Conservation (phyloP, 2,329 filamentous ascomycete species). For the Fusarium denticulatum region DNA sequence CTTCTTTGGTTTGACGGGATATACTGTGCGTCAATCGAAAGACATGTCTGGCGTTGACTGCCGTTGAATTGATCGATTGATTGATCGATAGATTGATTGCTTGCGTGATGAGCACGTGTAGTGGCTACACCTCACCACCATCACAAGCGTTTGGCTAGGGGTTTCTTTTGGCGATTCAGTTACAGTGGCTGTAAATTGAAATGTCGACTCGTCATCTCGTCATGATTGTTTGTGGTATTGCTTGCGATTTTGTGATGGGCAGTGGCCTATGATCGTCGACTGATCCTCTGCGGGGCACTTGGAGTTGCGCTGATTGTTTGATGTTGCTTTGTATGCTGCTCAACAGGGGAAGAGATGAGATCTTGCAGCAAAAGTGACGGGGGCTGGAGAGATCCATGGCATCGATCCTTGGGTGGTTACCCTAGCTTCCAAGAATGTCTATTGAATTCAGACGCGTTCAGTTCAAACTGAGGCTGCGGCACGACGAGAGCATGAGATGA, state of each 20-base stretch:
- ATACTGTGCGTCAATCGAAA: conserved; percentile 23
- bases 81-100: conserved; percentile 10
- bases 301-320: not conserved
- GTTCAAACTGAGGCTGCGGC: conserved; percentile 22
- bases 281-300: conserved; percentile 26
- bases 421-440: conserved; percentile 9
- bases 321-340: conserved; percentile 5
- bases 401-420: conserved; percentile 16
- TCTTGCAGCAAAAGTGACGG: conserved; percentile 22
- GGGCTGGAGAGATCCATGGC: conserved; percentile 19
- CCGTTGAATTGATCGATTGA: conserved; percentile 18
- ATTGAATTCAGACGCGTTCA: not conserved
- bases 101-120: conserved; percentile 25
- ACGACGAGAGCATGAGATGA: not conserved
- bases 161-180: conserved; percentile 4
- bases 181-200: not conserved
- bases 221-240: conserved; percentile 23
- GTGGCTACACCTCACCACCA: conserved; percentile 13
- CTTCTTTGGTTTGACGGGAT: conserved; percentile 1
- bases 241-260: conserved; percentile 22
- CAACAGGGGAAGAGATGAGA: conserved; percentile 30
- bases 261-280: conserved; percentile 27
- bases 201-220: conserved; percentile 24
- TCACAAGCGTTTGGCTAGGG: not conserved
- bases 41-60: conserved; percentile 21